phyloP scores from a whole-genome alignment of 2,329 filamentous ascomycete species.

The Huntiella moniliformis region DNA sequence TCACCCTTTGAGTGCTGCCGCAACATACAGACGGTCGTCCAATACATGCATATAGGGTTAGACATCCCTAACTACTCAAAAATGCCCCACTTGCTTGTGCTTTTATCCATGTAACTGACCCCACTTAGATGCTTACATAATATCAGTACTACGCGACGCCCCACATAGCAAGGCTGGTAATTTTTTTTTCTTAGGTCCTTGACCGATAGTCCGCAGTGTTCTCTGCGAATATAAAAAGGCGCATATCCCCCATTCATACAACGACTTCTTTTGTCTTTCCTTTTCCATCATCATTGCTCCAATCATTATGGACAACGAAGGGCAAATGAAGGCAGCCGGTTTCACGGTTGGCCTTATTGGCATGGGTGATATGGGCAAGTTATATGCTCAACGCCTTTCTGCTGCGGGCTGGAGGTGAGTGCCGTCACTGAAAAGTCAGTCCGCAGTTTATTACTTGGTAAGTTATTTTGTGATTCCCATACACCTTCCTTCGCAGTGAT shows the following conservation, averaged over 20 bases:
- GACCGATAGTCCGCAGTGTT: not conserved
- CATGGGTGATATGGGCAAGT: conserved; percentile 98
- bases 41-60: too few relatives aligned
- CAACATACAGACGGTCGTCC: too few relatives aligned
- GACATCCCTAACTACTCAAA: too few relatives aligned
- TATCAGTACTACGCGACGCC: conserved; percentile 1
- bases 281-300: not conserved
- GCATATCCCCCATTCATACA: not conserved
- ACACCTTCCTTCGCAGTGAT: conserved; percentile 44
- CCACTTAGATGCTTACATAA: conserved; percentile 1
- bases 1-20: too few relatives aligned
- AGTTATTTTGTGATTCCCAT: conserved; percentile 15
- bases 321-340: conserved; percentile 31
- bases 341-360: conserved; percentile 87
- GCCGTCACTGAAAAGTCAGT: conserved; percentile 5
- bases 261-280: conserved; percentile 1
- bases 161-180: conserved; percentile 1
- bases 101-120: not conserved
- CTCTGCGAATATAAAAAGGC: conserved; percentile 6
- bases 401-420: conserved; percentile 85
- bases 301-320: conserved; percentile 4
- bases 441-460: conserved; percentile 19
- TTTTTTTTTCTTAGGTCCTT: not conserved
- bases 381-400: conserved; percentile 83
- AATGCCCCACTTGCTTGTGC: too few relatives aligned